Percentiles rank a stretch among this genome's conserved stretches.
These are phyloP conservation scores for Blastomyces percursus DNA, from an alignment of 2,329 filamentous ascomycete genomes.

Conservation along the genomic window DNA sequence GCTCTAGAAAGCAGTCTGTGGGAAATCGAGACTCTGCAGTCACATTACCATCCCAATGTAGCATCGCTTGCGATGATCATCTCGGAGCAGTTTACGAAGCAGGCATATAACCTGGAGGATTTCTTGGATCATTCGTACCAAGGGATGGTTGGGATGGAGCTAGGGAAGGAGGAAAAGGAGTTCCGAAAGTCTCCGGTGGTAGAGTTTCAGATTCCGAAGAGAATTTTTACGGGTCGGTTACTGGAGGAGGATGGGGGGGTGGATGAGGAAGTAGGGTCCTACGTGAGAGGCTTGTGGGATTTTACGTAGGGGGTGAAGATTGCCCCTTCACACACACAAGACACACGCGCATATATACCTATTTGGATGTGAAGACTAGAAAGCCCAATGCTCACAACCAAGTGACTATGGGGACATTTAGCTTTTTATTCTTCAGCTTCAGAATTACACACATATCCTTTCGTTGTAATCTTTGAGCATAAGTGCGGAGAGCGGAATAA, in stretches of 20 bases:
- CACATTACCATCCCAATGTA: constrained; percentile 94
- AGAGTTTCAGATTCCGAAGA: constrained; percentile 88
- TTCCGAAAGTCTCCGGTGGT: constrained; percentile 79
- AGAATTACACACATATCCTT: neutral
- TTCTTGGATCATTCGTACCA: constrained; percentile 89
- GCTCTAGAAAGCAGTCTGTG: constrained; percentile 90
- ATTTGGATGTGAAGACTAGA: neutral
- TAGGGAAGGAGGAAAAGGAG: constrained; percentile 53
- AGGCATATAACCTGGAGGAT: constrained; percentile 88
- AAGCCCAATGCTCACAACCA: neutral
- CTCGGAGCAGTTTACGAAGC: constrained; percentile 94
- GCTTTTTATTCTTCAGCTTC: neutral
- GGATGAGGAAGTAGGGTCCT: constrained; percentile 28
- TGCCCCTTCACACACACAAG: neutral
- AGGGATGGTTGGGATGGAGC: constrained; percentile 66
- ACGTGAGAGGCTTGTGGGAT: constrained; percentile 31
- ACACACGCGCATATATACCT: neutral
- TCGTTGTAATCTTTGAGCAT: neutral
- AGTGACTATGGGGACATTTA: neutral
- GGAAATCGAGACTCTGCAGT: constrained; percentile 85
- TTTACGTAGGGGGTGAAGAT: constrained; percentile 39
- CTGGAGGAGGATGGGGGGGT: constrained; percentile 31
- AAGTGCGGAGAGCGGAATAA: neutral
- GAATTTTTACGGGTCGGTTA: constrained; percentile 49
- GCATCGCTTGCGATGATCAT: constrained; percentile 89